A percentile compares a stretch with the other conserved stretches of the same genome.
These are phyloP conservation scores for Kwoniella mangroviensis DNA, from an alignment of 768 basidiomycete species.

Conservation along the genomic window DNA sequence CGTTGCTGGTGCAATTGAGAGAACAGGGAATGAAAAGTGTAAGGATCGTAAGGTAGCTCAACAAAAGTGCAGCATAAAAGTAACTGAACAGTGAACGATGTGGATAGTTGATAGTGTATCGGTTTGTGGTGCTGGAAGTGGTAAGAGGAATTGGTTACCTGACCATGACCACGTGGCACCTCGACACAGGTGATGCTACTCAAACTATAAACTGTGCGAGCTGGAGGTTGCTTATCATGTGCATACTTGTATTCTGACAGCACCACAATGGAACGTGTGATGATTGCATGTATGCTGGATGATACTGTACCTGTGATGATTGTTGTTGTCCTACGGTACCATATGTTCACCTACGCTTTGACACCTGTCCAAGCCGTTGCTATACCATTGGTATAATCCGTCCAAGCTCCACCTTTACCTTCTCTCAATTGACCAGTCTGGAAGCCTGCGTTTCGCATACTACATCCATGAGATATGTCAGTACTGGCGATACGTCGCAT, in stretches of 20 bases:
- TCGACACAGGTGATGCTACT: too few species aligned
- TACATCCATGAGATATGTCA: slow-evolving; percentile 21
- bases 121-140: slow-evolving; percentile 9
- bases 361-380: slow-evolving; percentile 55
- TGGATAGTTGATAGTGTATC: not conserved
- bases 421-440: slow-evolving; percentile 58
- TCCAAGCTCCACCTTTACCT: slow-evolving; percentile 58
- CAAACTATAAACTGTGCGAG: too few species aligned
- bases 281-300: not conserved
- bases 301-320: not conserved
- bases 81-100: too few species aligned
- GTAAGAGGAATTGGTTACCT: not conserved
- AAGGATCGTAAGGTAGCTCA: too few species aligned
- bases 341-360: slow-evolving; percentile 35
- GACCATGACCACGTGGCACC: slow-evolving; percentile 6
- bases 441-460: slow-evolving; percentile 58
- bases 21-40: too few species aligned
- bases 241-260: not conserved
- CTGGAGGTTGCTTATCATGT: not conserved
- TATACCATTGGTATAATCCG: slow-evolving; percentile 58
- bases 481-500: not conserved
- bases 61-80: too few species aligned
- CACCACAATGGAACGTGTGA: not conserved
- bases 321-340: not conserved
- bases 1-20: too few species aligned